Percentiles rank a stretch among this genome's conserved stretches.
phyloP scores from a whole-genome alignment of 306 rosid species.

The Prunus davidiana region DNA sequence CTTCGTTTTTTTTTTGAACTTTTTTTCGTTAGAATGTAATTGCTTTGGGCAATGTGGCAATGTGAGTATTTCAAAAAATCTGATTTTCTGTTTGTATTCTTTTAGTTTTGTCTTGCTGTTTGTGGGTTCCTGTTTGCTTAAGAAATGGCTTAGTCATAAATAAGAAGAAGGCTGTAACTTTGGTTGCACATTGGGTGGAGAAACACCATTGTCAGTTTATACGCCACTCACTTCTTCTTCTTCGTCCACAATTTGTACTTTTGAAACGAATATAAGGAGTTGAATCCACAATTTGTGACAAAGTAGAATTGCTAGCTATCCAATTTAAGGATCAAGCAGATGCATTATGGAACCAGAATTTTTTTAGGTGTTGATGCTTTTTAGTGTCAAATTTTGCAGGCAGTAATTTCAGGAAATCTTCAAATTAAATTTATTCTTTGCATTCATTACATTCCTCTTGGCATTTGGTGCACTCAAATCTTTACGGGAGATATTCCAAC shows the following conservation, averaged over 20 bases:
- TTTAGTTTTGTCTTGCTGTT: not conserved
- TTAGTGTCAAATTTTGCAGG: not conserved
- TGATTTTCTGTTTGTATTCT: not conserved
- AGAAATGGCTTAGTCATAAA: not conserved
- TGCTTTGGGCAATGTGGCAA: not conserved
- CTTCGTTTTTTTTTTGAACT: not conserved
- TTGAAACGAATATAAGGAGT: not conserved
- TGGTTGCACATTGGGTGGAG: not conserved
- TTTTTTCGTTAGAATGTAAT: not conserved
- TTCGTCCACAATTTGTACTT: not conserved
- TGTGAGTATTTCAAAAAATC: not conserved
- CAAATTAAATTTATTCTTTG: not conserved
- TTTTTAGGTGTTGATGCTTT: too few relatives aligned
- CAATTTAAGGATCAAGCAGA: too few relatives aligned
- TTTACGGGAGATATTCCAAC: constrained; percentile 4
- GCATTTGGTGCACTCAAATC: constrained; percentile 6
- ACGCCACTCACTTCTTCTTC: too few relatives aligned
- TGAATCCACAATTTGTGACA: not conserved
- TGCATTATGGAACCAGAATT: too few relatives aligned
- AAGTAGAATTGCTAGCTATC: not conserved
- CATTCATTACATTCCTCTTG: not conserved
- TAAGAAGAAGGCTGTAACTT: not conserved
- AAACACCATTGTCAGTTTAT: too few relatives aligned
- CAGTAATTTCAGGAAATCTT: not conserved
- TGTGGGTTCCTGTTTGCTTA: not conserved